A percentile compares a stretch with the other conserved stretches of the same genome.
Evolutionary conservation across 108 stramenopile genomes (phyloP).

Genomic region (Nitzschia sp.): DNA sequence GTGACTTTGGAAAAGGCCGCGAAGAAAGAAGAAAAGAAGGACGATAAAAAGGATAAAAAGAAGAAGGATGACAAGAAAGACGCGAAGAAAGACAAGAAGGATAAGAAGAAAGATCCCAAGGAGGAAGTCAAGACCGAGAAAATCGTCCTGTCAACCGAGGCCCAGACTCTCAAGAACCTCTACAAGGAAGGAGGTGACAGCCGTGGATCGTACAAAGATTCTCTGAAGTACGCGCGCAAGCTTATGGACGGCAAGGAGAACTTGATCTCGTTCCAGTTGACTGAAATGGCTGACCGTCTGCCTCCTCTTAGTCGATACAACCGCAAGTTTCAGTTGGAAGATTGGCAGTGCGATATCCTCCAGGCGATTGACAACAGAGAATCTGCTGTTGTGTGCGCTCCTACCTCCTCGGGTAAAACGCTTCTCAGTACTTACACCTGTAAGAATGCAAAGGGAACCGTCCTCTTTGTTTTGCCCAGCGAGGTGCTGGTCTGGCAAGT

Average conservation of each 20-base stretch:
- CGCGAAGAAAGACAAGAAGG: slow-evolving; percentile 70
- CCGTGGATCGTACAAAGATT: slow-evolving; percentile 85
- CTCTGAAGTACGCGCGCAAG: slow-evolving; percentile 93
- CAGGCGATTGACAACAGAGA: slow-evolving; percentile 87
- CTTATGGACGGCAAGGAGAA: slow-evolving; percentile 86
- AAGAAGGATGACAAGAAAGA: slow-evolving; percentile 76
- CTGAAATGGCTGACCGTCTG: slow-evolving; percentile 95
- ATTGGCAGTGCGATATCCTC: slow-evolving; percentile 97
- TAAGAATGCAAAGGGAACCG: slow-evolving; percentile 85
- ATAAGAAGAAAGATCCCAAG: slow-evolving; percentile 75
- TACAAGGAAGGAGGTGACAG: slow-evolving; percentile 87
- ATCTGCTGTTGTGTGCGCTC: slow-evolving; percentile 97
- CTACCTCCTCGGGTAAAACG: slow-evolving; percentile 98
- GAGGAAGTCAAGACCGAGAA: slow-evolving; percentile 58
- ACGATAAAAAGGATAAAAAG: slow-evolving; percentile 78
- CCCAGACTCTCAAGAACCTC: slow-evolving; percentile 68
- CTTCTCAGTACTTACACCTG: slow-evolving; percentile 97
- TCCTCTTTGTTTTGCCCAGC: slow-evolving; percentile 97
- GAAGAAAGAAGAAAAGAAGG: slow-evolving; percentile 87
- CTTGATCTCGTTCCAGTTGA: slow-evolving; percentile 93
- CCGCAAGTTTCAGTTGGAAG: slow-evolving; percentile 90
- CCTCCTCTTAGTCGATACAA: slow-evolving; percentile 98
- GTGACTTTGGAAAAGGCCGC: slow-evolving; percentile 77
- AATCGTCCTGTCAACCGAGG: slow-evolving; percentile 69
- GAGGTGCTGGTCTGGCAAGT: slow-evolving; percentile 99